These are phyloP conservation scores for Moniliophthora roreri DNA, from an alignment of 1,284 basidiomycete species.

Conservation along the genomic window DNA sequence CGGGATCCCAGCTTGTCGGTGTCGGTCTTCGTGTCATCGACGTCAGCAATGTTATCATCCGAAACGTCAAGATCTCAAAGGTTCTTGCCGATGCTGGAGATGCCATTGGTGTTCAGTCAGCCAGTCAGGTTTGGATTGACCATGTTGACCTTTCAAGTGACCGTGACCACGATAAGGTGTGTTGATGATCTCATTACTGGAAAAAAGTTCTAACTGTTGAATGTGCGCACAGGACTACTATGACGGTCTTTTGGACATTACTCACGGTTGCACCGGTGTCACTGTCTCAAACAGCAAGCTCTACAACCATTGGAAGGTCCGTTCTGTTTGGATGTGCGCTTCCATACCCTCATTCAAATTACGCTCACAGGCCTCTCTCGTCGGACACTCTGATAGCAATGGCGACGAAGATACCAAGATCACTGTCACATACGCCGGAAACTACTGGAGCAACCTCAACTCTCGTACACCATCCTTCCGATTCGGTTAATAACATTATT, in stretches of 20 bases:
- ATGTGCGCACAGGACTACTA: too few relatives aligned
- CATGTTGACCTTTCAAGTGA: constrained; percentile 46
- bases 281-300: constrained; percentile 39
- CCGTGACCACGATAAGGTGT: constrained; percentile 41
- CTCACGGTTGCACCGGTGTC: constrained; percentile 40
- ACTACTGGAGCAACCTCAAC: constrained; percentile 38
- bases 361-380: constrained; percentile 28
- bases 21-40: constrained; percentile 42
- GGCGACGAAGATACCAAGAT: constrained; percentile 31
- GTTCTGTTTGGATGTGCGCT: neutral
- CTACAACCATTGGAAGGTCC: constrained; percentile 40
- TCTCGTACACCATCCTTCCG: constrained; percentile 39
- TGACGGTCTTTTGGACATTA: constrained; percentile 39
- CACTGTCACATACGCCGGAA: constrained; percentile 36
- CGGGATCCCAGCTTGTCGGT: constrained; percentile 33
- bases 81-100: constrained; percentile 45
- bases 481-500: constrained; percentile 2
- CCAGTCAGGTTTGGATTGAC: constrained; percentile 46
- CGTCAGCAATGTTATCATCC: constrained; percentile 45
- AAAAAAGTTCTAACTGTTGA: too few relatives aligned
- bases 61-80: constrained; percentile 50
- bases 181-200: neutral
- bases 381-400: constrained; percentile 44
- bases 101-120: constrained; percentile 41
- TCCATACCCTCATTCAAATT: neutral